These are phyloP conservation scores for Beauveria bassiana DNA, from an alignment of 2,329 filamentous ascomycete species.

Conservation along the genomic window DNA sequence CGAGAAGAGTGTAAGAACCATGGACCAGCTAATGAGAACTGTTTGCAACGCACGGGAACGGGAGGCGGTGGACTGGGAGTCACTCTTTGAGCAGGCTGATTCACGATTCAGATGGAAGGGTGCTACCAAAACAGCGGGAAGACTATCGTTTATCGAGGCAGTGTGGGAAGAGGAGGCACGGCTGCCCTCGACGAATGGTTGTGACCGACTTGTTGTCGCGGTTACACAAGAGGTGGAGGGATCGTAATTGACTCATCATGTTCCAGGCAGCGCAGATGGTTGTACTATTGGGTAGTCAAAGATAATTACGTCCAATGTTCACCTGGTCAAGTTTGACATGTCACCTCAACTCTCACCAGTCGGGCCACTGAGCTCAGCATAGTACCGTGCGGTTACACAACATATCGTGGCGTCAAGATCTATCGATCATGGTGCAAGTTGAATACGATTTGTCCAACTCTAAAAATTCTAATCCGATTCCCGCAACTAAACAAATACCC, in stretches of 20 bases:
- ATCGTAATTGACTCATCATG: background rate
- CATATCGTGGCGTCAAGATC: background rate
- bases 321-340: background rate
- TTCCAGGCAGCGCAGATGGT: background rate
- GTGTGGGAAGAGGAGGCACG: conserved; percentile 20
- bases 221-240: conserved; percentile 3
- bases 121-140: conserved; percentile 18
- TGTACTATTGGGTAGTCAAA: background rate
- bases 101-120: conserved; percentile 30
- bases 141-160: conserved; percentile 30
- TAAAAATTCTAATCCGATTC: background rate
- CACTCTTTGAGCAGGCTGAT: conserved; percentile 32
- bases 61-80: conserved; percentile 33
- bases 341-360: background rate
- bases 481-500: no score
- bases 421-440: background rate
- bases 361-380: conserved; percentile 2
- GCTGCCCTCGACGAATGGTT: background rate
- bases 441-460: background rate
- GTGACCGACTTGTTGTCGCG: conserved; percentile 3
- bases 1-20: conserved; percentile 30
- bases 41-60: conserved; percentile 39
- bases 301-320: background rate
- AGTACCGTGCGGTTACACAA: background rate
- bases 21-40: conserved; percentile 41